Conservation (phyloP, 192 early-diverging fungal species). For the Coemansia biformis region DNA sequence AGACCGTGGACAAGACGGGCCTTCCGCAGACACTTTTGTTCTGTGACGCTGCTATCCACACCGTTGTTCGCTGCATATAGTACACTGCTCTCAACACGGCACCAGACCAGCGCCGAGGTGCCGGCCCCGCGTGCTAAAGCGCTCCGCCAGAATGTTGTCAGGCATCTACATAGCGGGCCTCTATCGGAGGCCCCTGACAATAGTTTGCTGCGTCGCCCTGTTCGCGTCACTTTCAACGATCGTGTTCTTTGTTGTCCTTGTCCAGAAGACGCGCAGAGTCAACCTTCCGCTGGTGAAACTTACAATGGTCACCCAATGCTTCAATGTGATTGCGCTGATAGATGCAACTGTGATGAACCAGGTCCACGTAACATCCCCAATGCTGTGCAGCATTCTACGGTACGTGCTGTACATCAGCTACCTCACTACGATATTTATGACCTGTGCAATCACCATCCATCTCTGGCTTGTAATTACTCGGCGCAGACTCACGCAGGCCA, state of each 20-base stretch:
- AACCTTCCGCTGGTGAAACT: constrained; percentile 45
- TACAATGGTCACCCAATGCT: constrained; percentile 37
- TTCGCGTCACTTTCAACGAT: constrained; percentile 27
- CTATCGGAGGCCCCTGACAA: constrained; percentile 7
- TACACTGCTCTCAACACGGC: too few relatives aligned
- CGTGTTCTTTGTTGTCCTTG: constrained; percentile 26
- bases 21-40: too few relatives aligned
- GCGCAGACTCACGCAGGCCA: constrained; percentile 29
- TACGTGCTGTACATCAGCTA: constrained; percentile 44
- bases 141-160: too few relatives aligned
- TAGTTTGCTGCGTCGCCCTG: constrained; percentile 9
- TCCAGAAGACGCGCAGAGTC: constrained; percentile 23
- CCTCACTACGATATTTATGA: constrained; percentile 46
- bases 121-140: too few relatives aligned
- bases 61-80: too few relatives aligned
- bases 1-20: too few relatives aligned
- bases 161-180: too few relatives aligned
- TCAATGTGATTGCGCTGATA: constrained; percentile 35
- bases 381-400: constrained; percentile 33
- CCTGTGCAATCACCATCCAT: constrained; percentile 36
- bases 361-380: constrained; percentile 11
- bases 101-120: too few relatives aligned
- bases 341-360: constrained; percentile 23
- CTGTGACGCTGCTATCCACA: too few relatives aligned
- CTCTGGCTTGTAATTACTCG: constrained; percentile 46